These are phyloP conservation scores for Annulohypoxylon nitens DNA, from an alignment of 495 filamentous ascomycete genomes.

Conservation along the genomic window DNA sequence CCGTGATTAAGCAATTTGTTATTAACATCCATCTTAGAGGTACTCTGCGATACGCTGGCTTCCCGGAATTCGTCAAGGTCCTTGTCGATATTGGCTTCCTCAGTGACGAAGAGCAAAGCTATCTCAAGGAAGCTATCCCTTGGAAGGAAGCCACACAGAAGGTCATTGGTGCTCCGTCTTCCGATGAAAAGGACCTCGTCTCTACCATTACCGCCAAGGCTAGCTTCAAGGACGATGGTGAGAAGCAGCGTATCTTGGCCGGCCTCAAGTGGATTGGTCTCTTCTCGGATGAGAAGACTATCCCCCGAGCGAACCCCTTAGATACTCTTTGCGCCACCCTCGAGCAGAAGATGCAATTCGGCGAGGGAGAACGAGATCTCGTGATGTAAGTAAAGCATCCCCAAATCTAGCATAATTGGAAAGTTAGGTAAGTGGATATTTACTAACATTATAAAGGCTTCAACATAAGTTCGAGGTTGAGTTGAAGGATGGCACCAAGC, in stretches of 20 bases:
- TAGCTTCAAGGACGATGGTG: constrained; percentile 74
- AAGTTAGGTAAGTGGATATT: neutral
- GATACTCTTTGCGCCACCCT: constrained; percentile 92
- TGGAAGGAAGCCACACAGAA: constrained; percentile 88
- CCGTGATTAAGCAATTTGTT: neutral
- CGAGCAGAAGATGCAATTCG: constrained; percentile 93
- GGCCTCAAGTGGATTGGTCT: constrained; percentile 90
- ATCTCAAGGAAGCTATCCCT: constrained; percentile 70
- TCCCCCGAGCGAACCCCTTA: constrained; percentile 80
- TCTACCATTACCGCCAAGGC: constrained; percentile 81
- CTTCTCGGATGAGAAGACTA: constrained; percentile 82
- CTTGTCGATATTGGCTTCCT: constrained; percentile 93
- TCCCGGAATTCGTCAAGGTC: constrained; percentile 86
- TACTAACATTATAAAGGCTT: constrained; percentile 54
- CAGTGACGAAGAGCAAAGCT: constrained; percentile 70
- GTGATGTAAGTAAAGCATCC: constrained; percentile 1
- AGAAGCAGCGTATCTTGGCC: constrained; percentile 79
- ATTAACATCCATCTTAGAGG: neutral
- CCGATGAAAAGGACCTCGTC: constrained; percentile 73
- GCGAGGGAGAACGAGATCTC: constrained; percentile 74
- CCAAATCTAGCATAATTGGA: neutral
- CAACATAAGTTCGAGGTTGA: constrained; percentile 96
- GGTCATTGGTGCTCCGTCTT: constrained; percentile 75
- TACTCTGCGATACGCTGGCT: constrained; percentile 86
- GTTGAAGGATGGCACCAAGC: constrained; percentile 74